Evolutionary conservation across 352 stramenopile genomes (phyloP).

Genomic region (Globisporangium paroecandrum): DNA sequence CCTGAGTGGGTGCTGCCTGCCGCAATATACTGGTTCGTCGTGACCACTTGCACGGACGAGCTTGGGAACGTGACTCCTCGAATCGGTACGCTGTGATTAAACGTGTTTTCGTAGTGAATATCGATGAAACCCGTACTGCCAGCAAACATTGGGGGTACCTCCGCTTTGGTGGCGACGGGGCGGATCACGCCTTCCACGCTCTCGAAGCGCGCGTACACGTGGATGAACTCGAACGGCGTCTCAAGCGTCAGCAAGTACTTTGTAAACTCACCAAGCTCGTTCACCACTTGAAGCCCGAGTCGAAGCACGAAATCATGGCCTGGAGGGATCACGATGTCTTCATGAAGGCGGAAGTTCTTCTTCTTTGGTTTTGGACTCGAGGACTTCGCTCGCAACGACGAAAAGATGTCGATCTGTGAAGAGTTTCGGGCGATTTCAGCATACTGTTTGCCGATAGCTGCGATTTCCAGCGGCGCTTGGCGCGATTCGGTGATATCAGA

Average conservation of each 20-base stretch:
- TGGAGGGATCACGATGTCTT: constrained; percentile 28
- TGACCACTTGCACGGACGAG: constrained; percentile 8
- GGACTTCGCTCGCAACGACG: neutral
- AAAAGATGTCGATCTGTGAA: neutral
- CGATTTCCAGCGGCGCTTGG: constrained; percentile 6
- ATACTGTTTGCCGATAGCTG: constrained; percentile 8
- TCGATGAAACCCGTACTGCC: constrained; percentile 27
- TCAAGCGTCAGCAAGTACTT: constrained; percentile 34
- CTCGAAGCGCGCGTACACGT: constrained; percentile 30
- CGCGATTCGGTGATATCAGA: constrained; percentile 10
- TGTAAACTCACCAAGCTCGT: constrained; percentile 24
- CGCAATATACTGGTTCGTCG: constrained; percentile 1
- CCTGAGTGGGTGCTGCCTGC: neutral
- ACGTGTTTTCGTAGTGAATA: constrained; percentile 43
- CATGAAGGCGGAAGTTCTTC: constrained; percentile 4
- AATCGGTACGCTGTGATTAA: constrained; percentile 29
- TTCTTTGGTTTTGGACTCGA: neutral
- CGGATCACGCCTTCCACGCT: constrained; percentile 32
- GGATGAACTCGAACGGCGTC: constrained; percentile 35
- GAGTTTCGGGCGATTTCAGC: neutral
- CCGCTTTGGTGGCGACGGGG: constrained; percentile 24
- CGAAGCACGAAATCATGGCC: constrained; percentile 26
- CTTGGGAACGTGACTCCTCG: constrained; percentile 11
- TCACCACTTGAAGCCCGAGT: constrained; percentile 25
- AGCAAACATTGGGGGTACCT: constrained; percentile 37